Base-by-base conservation (phyloP, 139 green algal genomes). In the Ulvella scutata region DNA sequence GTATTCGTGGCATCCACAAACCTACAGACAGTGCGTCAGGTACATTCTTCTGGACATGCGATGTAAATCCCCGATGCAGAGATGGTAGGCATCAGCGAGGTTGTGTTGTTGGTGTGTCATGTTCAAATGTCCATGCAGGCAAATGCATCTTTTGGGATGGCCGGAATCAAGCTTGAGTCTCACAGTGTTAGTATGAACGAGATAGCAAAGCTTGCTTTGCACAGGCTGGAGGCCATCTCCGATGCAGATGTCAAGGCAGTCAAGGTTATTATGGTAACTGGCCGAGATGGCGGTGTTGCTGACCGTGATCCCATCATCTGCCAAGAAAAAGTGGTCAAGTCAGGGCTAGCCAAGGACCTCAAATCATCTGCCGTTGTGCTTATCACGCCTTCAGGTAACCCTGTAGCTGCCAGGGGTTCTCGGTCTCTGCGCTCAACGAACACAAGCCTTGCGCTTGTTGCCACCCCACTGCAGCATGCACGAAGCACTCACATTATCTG, bases 401-500 rank as follows among this genome's bases (percentile, higher is more conserved):
- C 80, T 37, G 74, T 84, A 43, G 62, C 77, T 74, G 75, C 80
- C 4, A 61, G 76, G 2, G 83, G 83, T 33, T 74, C 74, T n/a
- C 75, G 73, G 34, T 81, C 75, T n/a, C 74, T 80, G 43, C 84
- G 84, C 43, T 77, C 78, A 43, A 88, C 82, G 21, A 79, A 79
- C 62, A 88, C 84, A 39, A 88, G 76, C 78, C 82, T 88, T 38
- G 35, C 74, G 10, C 80, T 87, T 31, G 86, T 88, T 44, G 78
- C 74, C 1, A 80, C 67, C 20, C 84, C 84, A 28, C 67, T 85
- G 10, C 61, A 77, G 37, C 67, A 77, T 29, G 43, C 72, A 29
- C 78, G 79, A 40, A 81, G 81, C 72, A 89, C 84, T n/a, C 86
- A 87, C 77, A 84, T 89, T 51, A 76, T 89, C 37, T 90, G 85